A percentile compares a stretch with the other conserved stretches of the same genome.
phyloP scores from a whole-genome alignment of 192 early-diverging fungal genomes.

The Coemansia furcata region DNA sequence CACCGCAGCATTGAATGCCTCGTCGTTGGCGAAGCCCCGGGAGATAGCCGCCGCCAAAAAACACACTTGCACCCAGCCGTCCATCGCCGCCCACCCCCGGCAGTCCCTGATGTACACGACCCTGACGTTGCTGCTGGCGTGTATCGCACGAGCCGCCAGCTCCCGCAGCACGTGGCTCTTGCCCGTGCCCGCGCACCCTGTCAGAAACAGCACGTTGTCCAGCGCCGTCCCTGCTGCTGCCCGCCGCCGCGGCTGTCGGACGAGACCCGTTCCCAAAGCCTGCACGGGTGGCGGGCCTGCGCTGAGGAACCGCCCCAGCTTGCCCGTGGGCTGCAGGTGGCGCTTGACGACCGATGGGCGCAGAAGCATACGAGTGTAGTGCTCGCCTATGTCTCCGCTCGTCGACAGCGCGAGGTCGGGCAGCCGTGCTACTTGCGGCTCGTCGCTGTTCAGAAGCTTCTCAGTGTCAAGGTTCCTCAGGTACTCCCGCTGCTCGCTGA shows the following conservation, averaged over 20 bases:
- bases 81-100: neutral
- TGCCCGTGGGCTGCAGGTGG: neutral
- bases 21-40: neutral
- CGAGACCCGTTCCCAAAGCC: neutral
- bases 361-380: neutral
- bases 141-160: neutral
- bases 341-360: neutral
- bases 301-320: neutral
- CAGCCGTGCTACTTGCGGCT: neutral
- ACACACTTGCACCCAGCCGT: neutral
- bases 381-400: neutral
- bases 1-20: neutral
- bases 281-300: neutral
- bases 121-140: neutral
- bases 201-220: neutral
- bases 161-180: conserved; percentile 12
- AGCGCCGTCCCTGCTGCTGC: neutral
- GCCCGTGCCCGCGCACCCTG: conserved; percentile 4
- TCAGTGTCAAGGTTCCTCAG: neutral
- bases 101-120: conserved; percentile 4
- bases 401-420: neutral
- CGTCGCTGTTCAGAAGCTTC: neutral
- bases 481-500: neutral
- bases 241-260: neutral
- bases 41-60: neutral